Conservation (phyloP, 1,139 yeast species). For the Blastobotrys capitulatus region DNA sequence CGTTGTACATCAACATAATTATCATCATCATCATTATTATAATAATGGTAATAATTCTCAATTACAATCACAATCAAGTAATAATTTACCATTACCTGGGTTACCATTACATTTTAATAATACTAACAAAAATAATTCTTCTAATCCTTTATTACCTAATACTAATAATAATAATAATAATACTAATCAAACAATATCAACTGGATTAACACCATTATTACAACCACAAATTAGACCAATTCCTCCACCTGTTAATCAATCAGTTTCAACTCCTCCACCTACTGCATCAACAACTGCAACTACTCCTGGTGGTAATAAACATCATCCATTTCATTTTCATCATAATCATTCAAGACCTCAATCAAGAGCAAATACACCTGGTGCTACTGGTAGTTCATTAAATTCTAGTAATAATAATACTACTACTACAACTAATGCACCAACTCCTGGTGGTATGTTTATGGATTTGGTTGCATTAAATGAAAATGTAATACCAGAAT, state of each 20-base stretch:
- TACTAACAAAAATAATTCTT: too few relatives aligned
- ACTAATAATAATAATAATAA: too few relatives aligned
- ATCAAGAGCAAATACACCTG: not conserved
- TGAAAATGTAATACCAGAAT: conserved; percentile 17
- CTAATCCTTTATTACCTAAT: too few relatives aligned
- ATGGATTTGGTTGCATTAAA: conserved; percentile 23
- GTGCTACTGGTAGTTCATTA: conserved; percentile 1
- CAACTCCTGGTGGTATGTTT: conserved; percentile 16
- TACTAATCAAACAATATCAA: too few relatives aligned
- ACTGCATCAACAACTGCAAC: conserved; percentile 4
- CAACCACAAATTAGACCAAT: too few relatives aligned
- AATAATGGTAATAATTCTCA: conserved; percentile 4
- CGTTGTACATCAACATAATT: conserved; percentile 80
- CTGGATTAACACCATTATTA: too few relatives aligned
- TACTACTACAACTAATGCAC: conserved; percentile 10
- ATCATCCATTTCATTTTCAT: not conserved
- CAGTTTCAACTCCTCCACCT: conserved; percentile 8
- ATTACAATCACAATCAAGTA: not conserved
- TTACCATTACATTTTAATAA: too few relatives aligned
- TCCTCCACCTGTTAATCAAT: not conserved
- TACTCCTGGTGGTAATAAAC: not conserved
- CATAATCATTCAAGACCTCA: not conserved
- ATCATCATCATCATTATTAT: conserved; percentile 39
- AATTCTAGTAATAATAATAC: too few relatives aligned
- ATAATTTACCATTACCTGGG: not conserved